A percentile compares a stretch with the other conserved stretches of the same genome.
Evolutionary conservation across 176 grass and related monocot species (phyloP).

Genomic region (maize (Zea mays)): DNA sequence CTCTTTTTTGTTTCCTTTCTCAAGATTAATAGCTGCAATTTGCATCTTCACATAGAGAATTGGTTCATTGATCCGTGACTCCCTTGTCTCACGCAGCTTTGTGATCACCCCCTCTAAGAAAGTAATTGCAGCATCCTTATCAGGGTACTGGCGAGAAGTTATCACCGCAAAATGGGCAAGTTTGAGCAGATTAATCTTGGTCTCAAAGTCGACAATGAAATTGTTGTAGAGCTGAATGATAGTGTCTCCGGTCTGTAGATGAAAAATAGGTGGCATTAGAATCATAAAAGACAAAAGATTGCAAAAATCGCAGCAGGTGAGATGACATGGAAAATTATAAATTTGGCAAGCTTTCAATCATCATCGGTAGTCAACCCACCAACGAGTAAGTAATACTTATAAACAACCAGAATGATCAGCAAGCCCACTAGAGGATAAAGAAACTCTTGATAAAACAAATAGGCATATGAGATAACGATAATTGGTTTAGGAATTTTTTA

Average conservation of each 20-base stretch:
- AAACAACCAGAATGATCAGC: neutral
- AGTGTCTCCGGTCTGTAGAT: slow-evolving; percentile 66
- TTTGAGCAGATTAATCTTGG: slow-evolving; percentile 84
- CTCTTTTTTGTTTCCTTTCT: slow-evolving; percentile 72
- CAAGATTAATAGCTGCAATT: slow-evolving; percentile 75
- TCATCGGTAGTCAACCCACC: neutral
- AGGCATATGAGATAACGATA: neutral
- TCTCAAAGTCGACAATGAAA: slow-evolving; percentile 90
- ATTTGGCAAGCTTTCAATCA: neutral
- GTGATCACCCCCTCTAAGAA: slow-evolving; percentile 75
- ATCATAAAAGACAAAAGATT: neutral
- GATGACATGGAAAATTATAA: neutral
- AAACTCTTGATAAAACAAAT: neutral
- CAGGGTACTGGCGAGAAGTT: slow-evolving; percentile 75
- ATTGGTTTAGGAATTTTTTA: neutral
- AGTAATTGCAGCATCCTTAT: slow-evolving; percentile 70
- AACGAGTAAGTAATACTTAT: neutral
- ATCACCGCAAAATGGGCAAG: slow-evolving; percentile 78
- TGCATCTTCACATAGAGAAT: slow-evolving; percentile 88
- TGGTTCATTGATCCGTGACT: slow-evolving; percentile 68
- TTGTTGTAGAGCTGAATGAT: slow-evolving; percentile 90
- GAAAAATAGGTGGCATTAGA: neutral
- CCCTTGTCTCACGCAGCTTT: slow-evolving; percentile 67
- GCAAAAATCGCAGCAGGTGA: neutral
- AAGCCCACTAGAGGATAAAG: neutral